Base-by-base conservation (phyloP, 345 rosid genomes). In the Eucalyptus guilfoylei region DNA sequence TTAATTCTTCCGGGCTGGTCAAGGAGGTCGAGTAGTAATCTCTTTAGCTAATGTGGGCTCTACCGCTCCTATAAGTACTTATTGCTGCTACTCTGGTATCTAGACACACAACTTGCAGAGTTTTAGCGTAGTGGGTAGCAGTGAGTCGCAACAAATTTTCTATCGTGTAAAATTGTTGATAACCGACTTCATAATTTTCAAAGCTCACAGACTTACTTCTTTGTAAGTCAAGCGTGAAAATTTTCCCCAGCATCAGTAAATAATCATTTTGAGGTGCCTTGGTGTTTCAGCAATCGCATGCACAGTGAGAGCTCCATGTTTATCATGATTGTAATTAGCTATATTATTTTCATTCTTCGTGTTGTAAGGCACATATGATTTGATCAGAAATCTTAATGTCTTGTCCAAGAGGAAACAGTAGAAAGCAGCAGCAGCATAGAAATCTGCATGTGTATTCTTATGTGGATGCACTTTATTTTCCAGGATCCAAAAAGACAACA, bases 401-500 rank as follows among this genome's bases (percentile, higher is more conserved):
- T 52, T 86, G 62, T 86, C 47, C 16, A 49, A 86, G 55, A 17
- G n/a, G 48, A 55, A 69, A 30, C 76, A 40, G 88, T 55, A 44
- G 69, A 55, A 42, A 44, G 44, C 34, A 32, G 24, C 72, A 55
- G 49, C 50, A 58, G 47, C 47, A 21, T 40, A 76, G 47, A 76
- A 76, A 76, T 28, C 45, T 21, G 54, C 49, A 80, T 16, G 16
- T 42, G 7, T 44, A 50, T 21, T 87, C 24, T 50, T 50, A 45
- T 58, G 86, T 89, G 50, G 69, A 62, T 54, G 42, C 89, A 87
- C 37, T 90, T 88, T 24, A 88, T 26, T 55, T 91, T 93, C 91
- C 98, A 96, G 99, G 96, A 89, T 91, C 91, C 80, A 94, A 93
- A 91, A 96, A 92, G 92, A 94, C 89, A 86, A 91, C 81, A 47